Evolutionary conservation across 495 filamentous ascomycete genomes (phyloP), one percentile per base, ranked within the genome.

Genomic region (Penicillium alfredii): DNA sequence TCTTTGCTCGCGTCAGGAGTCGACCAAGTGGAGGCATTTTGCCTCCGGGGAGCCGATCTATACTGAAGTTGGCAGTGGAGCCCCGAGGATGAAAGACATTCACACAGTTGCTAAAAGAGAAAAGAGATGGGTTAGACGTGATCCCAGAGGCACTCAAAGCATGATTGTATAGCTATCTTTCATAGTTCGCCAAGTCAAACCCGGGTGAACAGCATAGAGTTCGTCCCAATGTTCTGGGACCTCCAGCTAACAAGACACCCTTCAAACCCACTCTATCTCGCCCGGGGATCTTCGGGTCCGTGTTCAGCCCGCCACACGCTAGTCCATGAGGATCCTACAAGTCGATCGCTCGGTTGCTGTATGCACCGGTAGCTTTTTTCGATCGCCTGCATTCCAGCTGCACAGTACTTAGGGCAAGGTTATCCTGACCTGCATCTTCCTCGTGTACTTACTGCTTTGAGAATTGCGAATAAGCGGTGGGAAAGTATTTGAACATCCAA

Each of bases 21-120:
- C 38, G 22, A 44, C 29, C 4, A 33, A 39, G 39, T 48, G 42
- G 47, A 41, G 50, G 37, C 35, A 30, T 38, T 29, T 48, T 28
- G 36, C 38, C 40, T 37, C 24, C 37, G 46, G 49, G 42, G 35
- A 47, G 42, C 24, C 46, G 50, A 53, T 53, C 50, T 1, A 30
- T 54, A 39, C 50, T 40, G 9, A 25, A 42, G 14, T 25, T 14
- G 40, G 40, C 19, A 4, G 18, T 8, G 13, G 34, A 38, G 27
- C 18, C 25, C 22, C 12, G 22, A 5, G 20, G 19, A 26, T 13
- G 29, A 26, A 18, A 25, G 22, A 11, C 23, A 17, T 40, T 33
- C 17, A 25, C 35, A 37, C 35, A 8, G 34, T 17, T 34, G 19
- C 4, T 10, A 24, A n/a, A n/a, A n/a, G n/a, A n/a, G n/a, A n/a